phyloP scores from a whole-genome alignment of 768 basidiomycete species.

The Xanthoconium stramineum region DNA sequence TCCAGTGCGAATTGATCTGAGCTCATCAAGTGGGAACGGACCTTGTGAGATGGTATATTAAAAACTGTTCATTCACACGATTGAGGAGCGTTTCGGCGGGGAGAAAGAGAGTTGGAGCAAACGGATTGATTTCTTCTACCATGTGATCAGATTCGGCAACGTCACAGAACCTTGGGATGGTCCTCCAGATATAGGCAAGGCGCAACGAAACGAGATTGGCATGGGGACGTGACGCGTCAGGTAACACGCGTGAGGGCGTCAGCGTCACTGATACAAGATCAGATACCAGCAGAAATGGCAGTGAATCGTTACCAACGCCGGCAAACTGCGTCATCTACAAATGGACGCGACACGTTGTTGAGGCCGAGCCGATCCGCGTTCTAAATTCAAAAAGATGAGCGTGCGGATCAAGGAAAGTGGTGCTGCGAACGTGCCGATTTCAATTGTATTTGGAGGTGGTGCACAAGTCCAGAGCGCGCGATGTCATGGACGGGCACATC shows the following conservation, averaged over 20 bases:
- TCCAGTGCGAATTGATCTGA: conserved; percentile 11
- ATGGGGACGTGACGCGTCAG: conserved; percentile 24
- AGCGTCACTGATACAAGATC: conserved; percentile 35
- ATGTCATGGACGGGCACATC: conserved; percentile 40
- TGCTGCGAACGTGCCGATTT: conserved; percentile 37
- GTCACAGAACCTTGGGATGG: conserved; percentile 8
- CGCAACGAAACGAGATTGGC: conserved; percentile 36
- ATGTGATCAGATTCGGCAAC: conserved; percentile 24
- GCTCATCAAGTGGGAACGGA: conserved; percentile 26
- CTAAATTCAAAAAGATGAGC: conserved; percentile 34
- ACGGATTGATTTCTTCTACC: conserved; percentile 41
- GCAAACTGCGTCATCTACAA: conserved; percentile 42
- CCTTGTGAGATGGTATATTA: conserved; percentile 58
- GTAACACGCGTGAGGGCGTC: conserved; percentile 37
- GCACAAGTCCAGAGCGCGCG: conserved; percentile 46
- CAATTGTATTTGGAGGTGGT: conserved; percentile 50
- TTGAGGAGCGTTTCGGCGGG: conserved; percentile 53
- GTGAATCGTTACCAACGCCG: conserved; percentile 35
- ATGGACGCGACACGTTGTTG: conserved; percentile 51
- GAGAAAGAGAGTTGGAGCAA: conserved; percentile 52
- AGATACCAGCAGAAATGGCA: conserved; percentile 6
- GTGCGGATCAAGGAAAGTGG: background rate
- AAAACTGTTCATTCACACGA: conserved; percentile 50
- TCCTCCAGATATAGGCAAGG: conserved; percentile 41
- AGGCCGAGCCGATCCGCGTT: conserved; percentile 60